These are phyloP conservation scores for Pleurotus giganteus DNA, from an alignment of 768 basidiomycete species.

Conservation along the genomic window DNA sequence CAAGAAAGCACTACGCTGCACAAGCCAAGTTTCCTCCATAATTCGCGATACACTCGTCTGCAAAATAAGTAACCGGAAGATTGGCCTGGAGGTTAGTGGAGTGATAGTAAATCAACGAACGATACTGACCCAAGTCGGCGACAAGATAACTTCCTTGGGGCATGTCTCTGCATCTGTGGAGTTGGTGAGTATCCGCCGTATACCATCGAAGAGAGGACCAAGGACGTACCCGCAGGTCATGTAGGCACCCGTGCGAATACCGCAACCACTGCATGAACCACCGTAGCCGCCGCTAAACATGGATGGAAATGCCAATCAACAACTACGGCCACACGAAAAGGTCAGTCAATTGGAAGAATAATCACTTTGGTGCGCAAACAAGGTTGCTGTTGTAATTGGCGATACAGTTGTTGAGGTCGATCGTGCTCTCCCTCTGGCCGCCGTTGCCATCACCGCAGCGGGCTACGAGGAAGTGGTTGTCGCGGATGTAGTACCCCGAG, in stretches of 20 bases:
- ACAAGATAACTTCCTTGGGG: not conserved
- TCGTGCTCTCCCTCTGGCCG: not conserved
- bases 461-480: not conserved
- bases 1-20: no score
- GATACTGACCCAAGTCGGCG: not conserved
- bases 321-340: not conserved
- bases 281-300: not conserved
- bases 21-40: no score
- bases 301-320: no score
- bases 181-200: not conserved
- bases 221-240: not conserved
- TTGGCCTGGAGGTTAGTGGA: no score
- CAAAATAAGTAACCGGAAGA: no score
- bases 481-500: not conserved
- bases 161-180: not conserved
- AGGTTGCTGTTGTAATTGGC: not conserved
- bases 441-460: not conserved
- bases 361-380: not conserved
- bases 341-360: no score
- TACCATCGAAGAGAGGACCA: not conserved
- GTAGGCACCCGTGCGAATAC: not conserved
- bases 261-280: not conserved
- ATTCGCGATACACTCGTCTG: no score
- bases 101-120: no score
- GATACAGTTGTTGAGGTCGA: not conserved